Percentiles rank a stretch among this genome's conserved stretches.
phyloP scores from a whole-genome alignment of 2,329 filamentous ascomycete species.

The Monascus ruber region DNA sequence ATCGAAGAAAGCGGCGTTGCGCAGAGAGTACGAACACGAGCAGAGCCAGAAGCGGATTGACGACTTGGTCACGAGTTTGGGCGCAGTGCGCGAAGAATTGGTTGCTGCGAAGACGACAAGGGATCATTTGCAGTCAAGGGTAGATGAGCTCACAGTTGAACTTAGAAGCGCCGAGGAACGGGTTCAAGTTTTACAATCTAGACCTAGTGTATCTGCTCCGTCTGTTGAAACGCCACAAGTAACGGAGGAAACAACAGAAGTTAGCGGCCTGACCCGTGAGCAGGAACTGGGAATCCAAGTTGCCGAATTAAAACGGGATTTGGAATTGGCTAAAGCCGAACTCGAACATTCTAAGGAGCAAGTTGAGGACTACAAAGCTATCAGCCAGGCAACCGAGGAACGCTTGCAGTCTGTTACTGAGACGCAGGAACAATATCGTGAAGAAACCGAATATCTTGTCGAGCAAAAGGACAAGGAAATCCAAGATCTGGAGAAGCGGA shows the following conservation, averaged over 20 bases:
- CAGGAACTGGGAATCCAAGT: slow-evolving; percentile 78
- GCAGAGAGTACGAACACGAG: slow-evolving; percentile 81
- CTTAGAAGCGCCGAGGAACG: slow-evolving; percentile 83
- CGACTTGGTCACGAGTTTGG: slow-evolving; percentile 69
- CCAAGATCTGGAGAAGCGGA: slow-evolving; percentile 67
- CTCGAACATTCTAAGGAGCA: slow-evolving; percentile 71
- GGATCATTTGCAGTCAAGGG: slow-evolving; percentile 78
- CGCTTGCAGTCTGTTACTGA: slow-evolving; percentile 67
- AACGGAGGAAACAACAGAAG: slow-evolving; percentile 40
- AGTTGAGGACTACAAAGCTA: slow-evolving; percentile 75
- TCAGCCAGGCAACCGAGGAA: slow-evolving; percentile 80
- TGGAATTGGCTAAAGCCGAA: slow-evolving; percentile 70
- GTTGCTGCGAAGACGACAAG: slow-evolving; percentile 74
- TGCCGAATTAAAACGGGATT: slow-evolving; percentile 73
- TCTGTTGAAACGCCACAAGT: slow-evolving; percentile 27
- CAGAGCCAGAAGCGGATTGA: slow-evolving; percentile 87
- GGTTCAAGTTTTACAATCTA: slow-evolving; percentile 67
- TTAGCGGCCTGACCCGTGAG: slow-evolving; percentile 50
- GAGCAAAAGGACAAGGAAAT: slow-evolving; percentile 70
- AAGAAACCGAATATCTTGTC: slow-evolving; percentile 68
- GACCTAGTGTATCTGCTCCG: slow-evolving; percentile 53
- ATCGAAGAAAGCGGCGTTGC: slow-evolving; percentile 65
- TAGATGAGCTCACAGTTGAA: slow-evolving; percentile 81
- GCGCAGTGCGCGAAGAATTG: slow-evolving; percentile 75
- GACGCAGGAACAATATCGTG: slow-evolving; percentile 75